A percentile compares a stretch with the other conserved stretches of the same genome.
These are phyloP conservation scores for Penicillium nordicum DNA, from an alignment of 2,329 filamentous ascomycete species.

Conservation along the genomic window DNA sequence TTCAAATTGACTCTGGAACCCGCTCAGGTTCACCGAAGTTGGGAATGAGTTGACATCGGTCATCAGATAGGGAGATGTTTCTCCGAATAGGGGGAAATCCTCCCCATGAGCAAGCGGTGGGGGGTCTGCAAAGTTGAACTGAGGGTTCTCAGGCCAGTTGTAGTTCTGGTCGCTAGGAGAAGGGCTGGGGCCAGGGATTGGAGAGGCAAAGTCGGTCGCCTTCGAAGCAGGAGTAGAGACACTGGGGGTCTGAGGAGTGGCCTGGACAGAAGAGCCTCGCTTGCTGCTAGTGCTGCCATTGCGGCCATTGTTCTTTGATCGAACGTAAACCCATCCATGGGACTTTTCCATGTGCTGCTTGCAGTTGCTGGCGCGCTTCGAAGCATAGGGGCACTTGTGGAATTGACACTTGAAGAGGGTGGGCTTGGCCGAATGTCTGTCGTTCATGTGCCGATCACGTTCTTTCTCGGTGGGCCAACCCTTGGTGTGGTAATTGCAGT, in stretches of 20 bases:
- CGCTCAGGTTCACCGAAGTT: conserved; percentile 25
- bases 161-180: conserved; percentile 24
- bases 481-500: conserved; percentile 84
- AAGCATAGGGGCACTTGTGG: conserved; percentile 83
- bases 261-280: conserved; percentile 45
- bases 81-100: conserved; percentile 29
- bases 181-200: conserved; percentile 29
- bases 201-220: conserved; percentile 54
- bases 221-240: conserved; percentile 61
- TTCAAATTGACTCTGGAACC: conserved; percentile 29
- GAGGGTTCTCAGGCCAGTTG: conserved; percentile 15
- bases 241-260: conserved; percentile 58
- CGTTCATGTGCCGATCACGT: conserved; percentile 90
- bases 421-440: conserved; percentile 83
- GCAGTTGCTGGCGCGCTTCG: conserved; percentile 93
- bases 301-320: conserved; percentile 88
- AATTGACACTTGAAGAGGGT: conserved; percentile 80
- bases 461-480: conserved; percentile 99
- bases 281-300: conserved; percentile 51
- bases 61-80: conserved; percentile 19
- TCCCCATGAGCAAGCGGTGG: conserved; percentile 17
- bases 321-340: conserved; percentile 84
- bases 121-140: conserved; percentile 30
- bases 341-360: conserved; percentile 99
- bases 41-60: conserved; percentile 21